phyloP scores from a whole-genome alignment of 306 rosid genomes.

The Vigna trinervia region DNA sequence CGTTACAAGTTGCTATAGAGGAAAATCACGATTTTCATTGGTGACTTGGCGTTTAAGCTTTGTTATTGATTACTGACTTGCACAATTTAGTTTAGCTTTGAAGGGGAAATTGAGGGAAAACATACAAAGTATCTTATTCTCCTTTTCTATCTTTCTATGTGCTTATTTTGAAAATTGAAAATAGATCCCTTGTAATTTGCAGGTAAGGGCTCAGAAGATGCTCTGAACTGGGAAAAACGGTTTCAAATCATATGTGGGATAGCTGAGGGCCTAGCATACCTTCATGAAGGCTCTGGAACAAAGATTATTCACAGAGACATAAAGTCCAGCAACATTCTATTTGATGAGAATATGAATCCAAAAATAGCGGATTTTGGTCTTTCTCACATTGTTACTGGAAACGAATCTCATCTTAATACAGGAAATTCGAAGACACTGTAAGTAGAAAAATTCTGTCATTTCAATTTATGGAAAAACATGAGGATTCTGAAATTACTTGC shows the following conservation, averaged over 20 bases:
- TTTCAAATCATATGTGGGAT: conserved; percentile 64
- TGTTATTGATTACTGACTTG: background rate
- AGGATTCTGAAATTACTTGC: background rate
- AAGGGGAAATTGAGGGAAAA: background rate
- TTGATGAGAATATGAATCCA: conserved; percentile 64
- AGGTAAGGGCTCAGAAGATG: conserved; percentile 46
- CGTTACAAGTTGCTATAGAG: background rate
- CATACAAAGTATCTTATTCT: background rate
- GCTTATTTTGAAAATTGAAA: conserved; percentile 3
- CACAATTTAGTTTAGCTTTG: conserved; percentile 1
- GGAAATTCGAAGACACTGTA: conserved; percentile 66
- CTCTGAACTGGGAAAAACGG: conserved; percentile 64
- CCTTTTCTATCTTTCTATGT: background rate
- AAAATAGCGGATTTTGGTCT: conserved; percentile 80
- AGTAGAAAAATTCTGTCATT: conserved; percentile 41
- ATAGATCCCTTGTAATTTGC: conserved; percentile 20
- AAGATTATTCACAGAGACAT: conserved; percentile 79
- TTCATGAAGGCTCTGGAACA: conserved; percentile 66
- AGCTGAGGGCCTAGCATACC: conserved; percentile 76
- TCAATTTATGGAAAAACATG: background rate
- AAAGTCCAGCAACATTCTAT: conserved; percentile 66
- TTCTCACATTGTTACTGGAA: conserved; percentile 50
- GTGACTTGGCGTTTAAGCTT: background rate
- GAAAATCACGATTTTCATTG: background rate
- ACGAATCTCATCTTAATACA: conserved; percentile 61